Percentiles rank a stretch among this genome's conserved stretches.
phyloP scores from a whole-genome alignment of 768 basidiomycete genomes.

The Tricholoma hemisulphureum region DNA sequence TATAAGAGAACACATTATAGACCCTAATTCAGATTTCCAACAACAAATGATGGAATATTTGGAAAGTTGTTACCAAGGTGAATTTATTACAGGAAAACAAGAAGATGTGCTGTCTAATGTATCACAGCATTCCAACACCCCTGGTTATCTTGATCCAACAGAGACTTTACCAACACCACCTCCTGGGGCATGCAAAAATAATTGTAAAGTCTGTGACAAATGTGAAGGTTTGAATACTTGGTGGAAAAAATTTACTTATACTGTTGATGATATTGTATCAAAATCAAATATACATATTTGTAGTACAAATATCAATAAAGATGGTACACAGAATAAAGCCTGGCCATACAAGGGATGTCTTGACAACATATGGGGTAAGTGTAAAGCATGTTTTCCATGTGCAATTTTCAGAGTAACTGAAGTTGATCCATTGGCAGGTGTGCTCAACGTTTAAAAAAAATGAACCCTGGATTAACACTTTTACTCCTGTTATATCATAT shows the following conservation, averaged over 20 bases:
- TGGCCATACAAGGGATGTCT: too few species aligned
- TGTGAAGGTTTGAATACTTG: too few species aligned
- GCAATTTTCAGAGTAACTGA: too few species aligned
- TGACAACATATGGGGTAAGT: too few species aligned
- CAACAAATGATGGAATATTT: conserved; percentile 4
- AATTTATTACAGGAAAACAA: neutral
- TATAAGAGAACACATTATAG: conserved; percentile 12
- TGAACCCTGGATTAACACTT: too few species aligned
- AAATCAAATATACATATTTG: conserved; percentile 30
- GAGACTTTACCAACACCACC: conserved; percentile 21
- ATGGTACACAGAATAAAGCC: too few species aligned
- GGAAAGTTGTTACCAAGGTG: too few species aligned
- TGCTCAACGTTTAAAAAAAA: too few species aligned
- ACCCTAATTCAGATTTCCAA: conserved; percentile 9
- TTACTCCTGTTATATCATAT: too few species aligned
- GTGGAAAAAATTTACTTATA: conserved; percentile 14
- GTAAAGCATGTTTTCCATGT: too few species aligned
- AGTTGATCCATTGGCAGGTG: too few species aligned
- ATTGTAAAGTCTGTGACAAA: conserved; percentile 10
- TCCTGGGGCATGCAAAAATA: conserved; percentile 9
- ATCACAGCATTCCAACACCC: conserved; percentile 22
- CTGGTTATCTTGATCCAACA: conserved; percentile 17
- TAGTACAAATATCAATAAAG: too few species aligned
- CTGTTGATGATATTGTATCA: conserved; percentile 28
- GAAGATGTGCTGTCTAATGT: neutral